A percentile compares a stretch with the other conserved stretches of the same genome.
phyloP scores from a whole-genome alignment of 2,329 filamentous ascomycete genomes.

The Pseudogymnoascus pannorum region DNA sequence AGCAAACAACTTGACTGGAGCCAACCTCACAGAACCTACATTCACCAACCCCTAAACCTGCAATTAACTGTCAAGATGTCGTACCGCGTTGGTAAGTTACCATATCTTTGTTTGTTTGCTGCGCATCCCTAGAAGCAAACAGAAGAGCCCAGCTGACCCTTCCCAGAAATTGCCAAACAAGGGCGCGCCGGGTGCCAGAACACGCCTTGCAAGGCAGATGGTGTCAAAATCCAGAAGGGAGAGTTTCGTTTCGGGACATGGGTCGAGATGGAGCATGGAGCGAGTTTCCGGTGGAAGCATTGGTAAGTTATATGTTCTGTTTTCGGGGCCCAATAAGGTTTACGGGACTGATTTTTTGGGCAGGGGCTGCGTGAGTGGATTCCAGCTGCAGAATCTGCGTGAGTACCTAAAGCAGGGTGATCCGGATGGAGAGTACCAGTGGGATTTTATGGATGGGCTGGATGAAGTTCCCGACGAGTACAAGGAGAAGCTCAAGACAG shows the following conservation, averaged over 20 bases:
- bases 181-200: constrained; percentile 69
- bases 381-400: constrained; percentile 59
- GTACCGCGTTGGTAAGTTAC: constrained; percentile 29
- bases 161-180: constrained; percentile 60
- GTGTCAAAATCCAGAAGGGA: constrained; percentile 68
- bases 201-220: constrained; percentile 62
- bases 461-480: constrained; percentile 53
- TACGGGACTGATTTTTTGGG: not conserved
- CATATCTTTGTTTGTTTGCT: not conserved
- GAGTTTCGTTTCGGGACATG: constrained; percentile 70
- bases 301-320: constrained; percentile 52
- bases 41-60: constrained; percentile 7
- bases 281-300: constrained; percentile 72
- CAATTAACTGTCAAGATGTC: constrained; percentile 21
- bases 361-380: constrained; percentile 85
- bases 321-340: not conserved
- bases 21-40: not conserved
- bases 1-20: not conserved
- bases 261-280: constrained; percentile 53
- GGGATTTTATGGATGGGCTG: constrained; percentile 49
- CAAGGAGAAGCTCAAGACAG: constrained; percentile 66
- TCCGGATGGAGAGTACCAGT: constrained; percentile 38
- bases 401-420: constrained; percentile 44
- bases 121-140: not conserved
- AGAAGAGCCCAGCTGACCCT: not conserved